Percentiles rank a stretch among this genome's conserved stretches.
These are phyloP conservation scores for Fusarium fracticaudum DNA, from an alignment of 2,329 filamentous ascomycete genomes.

Conservation along the genomic window DNA sequence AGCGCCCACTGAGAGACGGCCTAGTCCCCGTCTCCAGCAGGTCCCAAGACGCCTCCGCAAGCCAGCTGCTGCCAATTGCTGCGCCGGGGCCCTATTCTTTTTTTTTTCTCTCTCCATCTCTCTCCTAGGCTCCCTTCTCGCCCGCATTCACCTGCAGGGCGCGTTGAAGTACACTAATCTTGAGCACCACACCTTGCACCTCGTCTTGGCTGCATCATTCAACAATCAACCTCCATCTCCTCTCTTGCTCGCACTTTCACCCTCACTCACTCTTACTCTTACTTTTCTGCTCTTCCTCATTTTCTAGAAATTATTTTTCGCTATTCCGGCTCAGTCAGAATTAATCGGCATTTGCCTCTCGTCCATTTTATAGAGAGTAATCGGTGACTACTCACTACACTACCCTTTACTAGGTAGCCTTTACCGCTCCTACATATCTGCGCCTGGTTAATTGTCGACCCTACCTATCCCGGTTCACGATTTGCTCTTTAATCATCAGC, in stretches of 20 bases:
- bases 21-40: slow-evolving; percentile 15
- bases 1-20: slow-evolving; percentile 5
- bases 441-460: slow-evolving; percentile 22
- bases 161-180: slow-evolving; percentile 4
- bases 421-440: slow-evolving; percentile 28
- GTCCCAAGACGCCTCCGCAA: slow-evolving; percentile 22
- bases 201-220: slow-evolving; percentile 39
- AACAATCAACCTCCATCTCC: slow-evolving; percentile 17
- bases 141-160: slow-evolving; percentile 1
- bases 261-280: slow-evolving; percentile 18
- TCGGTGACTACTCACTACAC: slow-evolving; percentile 15
- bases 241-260: slow-evolving; percentile 6
- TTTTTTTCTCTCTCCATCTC: not conserved
- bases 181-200: slow-evolving; percentile 18
- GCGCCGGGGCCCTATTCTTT: slow-evolving; percentile 2
- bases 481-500: slow-evolving; percentile 15
- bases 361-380: slow-evolving; percentile 16
- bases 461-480: slow-evolving; percentile 25
- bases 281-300: slow-evolving; percentile 5
- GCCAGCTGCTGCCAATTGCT: slow-evolving; percentile 32
- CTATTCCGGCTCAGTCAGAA: slow-evolving; percentile 8
- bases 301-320: slow-evolving; percentile 15
- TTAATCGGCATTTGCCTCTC: slow-evolving; percentile 21
- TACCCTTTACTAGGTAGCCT: not conserved
- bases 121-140: slow-evolving; percentile 1